phyloP scores from a whole-genome alignment of 176 grass and related monocot species.

The Triticum monococcum region DNA sequence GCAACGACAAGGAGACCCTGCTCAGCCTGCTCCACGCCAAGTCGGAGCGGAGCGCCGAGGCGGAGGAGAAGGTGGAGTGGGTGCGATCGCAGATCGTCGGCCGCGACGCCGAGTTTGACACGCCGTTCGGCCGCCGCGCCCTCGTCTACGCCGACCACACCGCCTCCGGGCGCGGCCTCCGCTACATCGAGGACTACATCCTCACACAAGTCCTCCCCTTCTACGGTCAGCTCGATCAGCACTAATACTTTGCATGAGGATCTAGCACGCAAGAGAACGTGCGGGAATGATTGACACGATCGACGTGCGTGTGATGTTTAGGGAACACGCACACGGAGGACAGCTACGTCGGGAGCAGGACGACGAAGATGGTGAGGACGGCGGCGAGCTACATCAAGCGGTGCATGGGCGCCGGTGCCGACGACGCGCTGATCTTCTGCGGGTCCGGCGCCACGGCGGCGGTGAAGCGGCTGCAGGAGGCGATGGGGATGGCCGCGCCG shows the following conservation, averaged over 20 bases:
- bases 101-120: slow-evolving; percentile 54
- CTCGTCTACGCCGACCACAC: slow-evolving; percentile 85
- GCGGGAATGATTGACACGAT: not conserved
- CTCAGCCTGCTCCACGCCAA: slow-evolving; percentile 28
- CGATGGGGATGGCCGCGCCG: slow-evolving; percentile 54
- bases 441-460: slow-evolving; percentile 69
- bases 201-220: slow-evolving; percentile 68
- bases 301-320: not conserved
- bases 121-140: slow-evolving; percentile 61
- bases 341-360: slow-evolving; percentile 73
- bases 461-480: slow-evolving; percentile 78
- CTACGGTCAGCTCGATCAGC: slow-evolving; percentile 49
- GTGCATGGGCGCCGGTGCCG: slow-evolving; percentile 55
- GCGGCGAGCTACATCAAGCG: slow-evolving; percentile 69
- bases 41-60: slow-evolving; percentile 30
- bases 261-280: not conserved
- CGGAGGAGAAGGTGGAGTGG: slow-evolving; percentile 46
- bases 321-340: slow-evolving; percentile 93
- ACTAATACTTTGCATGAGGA: not conserved
- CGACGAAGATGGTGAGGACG: slow-evolving; percentile 40
- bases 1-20: not conserved
- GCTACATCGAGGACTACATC: slow-evolving; percentile 77
- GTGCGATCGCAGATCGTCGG: slow-evolving; percentile 46
- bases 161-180: slow-evolving; percentile 62
- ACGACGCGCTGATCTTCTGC: slow-evolving; percentile 73